Evolutionary conservation across 805 yeast genomes (phyloP).

Genomic region (Brettanomyces naardenensis): DNA sequence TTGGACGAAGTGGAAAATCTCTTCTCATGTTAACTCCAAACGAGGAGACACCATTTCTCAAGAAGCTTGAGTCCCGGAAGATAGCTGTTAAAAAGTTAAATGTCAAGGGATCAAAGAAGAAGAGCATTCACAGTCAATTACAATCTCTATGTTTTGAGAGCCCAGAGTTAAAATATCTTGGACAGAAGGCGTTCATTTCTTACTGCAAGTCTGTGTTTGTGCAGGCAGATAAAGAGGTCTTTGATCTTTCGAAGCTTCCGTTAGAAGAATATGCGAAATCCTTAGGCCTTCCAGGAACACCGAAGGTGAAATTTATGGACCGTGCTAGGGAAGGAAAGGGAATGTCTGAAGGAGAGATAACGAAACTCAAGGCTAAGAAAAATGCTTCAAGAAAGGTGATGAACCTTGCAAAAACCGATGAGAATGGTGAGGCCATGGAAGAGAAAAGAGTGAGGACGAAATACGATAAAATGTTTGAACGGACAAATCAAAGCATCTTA

Average conservation of each 20-base stretch:
- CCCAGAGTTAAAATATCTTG: slow-evolving; percentile 86
- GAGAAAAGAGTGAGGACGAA: slow-evolving; percentile 64
- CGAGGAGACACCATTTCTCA: slow-evolving; percentile 73
- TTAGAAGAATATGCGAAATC: slow-evolving; percentile 80
- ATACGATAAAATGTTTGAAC: slow-evolving; percentile 91
- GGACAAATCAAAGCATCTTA: slow-evolving; percentile 86
- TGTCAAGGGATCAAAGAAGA: slow-evolving; percentile 66
- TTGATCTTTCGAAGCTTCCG: slow-evolving; percentile 69
- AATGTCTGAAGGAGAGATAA: slow-evolving; percentile 26
- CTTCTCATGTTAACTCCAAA: slow-evolving; percentile 74
- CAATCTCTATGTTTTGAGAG: slow-evolving; percentile 88
- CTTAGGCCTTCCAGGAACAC: slow-evolving; percentile 93
- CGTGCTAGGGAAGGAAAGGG: slow-evolving; percentile 34
- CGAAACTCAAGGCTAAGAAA: slow-evolving; percentile 59
- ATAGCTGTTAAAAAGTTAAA: slow-evolving; percentile 68
- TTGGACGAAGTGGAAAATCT: slow-evolving; percentile 78
- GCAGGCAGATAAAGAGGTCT: slow-evolving; percentile 82
- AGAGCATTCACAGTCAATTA: slow-evolving; percentile 70
- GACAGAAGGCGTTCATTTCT: slow-evolving; percentile 92
- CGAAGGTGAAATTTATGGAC: slow-evolving; percentile 69
- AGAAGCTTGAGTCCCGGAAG: slow-evolving; percentile 49
- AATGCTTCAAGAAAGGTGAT: slow-evolving; percentile 70
- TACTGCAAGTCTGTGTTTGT: slow-evolving; percentile 78
- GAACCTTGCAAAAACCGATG: slow-evolving; percentile 46
- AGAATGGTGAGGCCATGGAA: slow-evolving; percentile 52